Conservation (phyloP, 441 rosid genomes). For the Syzygium syzygioides region DNA sequence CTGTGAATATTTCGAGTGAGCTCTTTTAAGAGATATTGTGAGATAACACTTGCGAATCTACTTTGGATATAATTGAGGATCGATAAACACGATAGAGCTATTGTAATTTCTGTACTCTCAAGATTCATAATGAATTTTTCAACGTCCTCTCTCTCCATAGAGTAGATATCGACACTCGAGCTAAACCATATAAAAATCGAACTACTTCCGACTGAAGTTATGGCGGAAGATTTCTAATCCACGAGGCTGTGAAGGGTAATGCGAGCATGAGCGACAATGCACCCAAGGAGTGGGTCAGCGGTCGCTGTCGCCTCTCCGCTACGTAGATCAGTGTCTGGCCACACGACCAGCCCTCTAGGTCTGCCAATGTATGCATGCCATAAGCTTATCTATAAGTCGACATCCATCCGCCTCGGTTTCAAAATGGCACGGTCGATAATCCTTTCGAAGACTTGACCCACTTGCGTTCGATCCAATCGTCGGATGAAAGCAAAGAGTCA, state of each 20-base stretch:
- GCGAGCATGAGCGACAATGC: neutral
- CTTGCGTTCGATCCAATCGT: neutral
- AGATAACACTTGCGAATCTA: neutral
- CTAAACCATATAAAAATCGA: neutral
- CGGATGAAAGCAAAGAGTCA: neutral
- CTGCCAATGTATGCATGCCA: too few species aligned
- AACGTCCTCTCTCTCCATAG: too few species aligned
- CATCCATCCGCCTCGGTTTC: too few species aligned
- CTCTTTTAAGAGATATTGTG: neutral
- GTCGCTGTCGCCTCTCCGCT: too few species aligned
- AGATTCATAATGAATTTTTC: neutral
- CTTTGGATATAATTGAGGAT: neutral
- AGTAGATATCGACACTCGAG: neutral
- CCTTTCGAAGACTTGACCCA: neutral
- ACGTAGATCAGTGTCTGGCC: too few species aligned
- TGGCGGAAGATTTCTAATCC: neutral
- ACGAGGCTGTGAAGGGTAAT: neutral
- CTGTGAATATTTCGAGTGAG: neutral
- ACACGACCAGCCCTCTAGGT: too few species aligned
- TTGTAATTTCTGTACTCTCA: neutral
- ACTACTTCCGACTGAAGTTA: neutral
- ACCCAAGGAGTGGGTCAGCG: neutral
- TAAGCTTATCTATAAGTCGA: too few species aligned
- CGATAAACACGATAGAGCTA: neutral
- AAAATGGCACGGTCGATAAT: neutral